Evolutionary conservation across 2,329 filamentous ascomycete species (phyloP), one percentile per base, ranked within the genome.

Genomic region (Calonectria pauciramosa): DNA sequence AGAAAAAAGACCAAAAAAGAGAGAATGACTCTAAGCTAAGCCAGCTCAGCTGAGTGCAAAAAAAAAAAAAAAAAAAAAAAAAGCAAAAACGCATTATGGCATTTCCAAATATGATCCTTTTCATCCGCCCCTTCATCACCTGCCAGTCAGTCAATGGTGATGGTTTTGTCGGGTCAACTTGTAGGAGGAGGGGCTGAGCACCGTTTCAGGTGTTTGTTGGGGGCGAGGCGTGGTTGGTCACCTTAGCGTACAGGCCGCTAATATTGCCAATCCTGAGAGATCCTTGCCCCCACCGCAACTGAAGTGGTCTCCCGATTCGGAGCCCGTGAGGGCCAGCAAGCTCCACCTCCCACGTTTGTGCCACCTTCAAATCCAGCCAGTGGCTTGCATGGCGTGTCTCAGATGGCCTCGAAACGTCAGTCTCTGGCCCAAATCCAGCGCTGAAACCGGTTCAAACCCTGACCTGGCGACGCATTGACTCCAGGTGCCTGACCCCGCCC

Each of bases 141-240:
- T 41, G 11, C 38, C 51, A 64, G 47, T 38, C 69, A 68, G 56
- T 26, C 44, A 34, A 8, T 28, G 32, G 30, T 18, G 32, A 70
- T 69, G 47, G 47, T 26, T 68, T 72, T 56, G 30, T 38, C 30
- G 52, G 30, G 65, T 49, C 36, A 44, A 64, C 26, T 34, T 68
- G 34, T 13, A 16, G 9, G 34, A 16, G 9, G 34, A 28, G 41
- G 56, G 71, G 71, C 54, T 41, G 59, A 56, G 32, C 60, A 49
- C 44, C 11, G 72, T 72, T 74, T 74, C 64, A 72, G 72, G 69
- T 71, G 32, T 52, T 41, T 47, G 52, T 71, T 44, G 52, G 64
- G 18, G 65, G 26, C 28, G 69, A 70, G 68, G 52, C 52, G 32
- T 75, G 66, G 66, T 73, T 73, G 71, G 71, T 30, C 32, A 70